These are phyloP conservation scores for Ailanthus altissimus DNA, from an alignment of 345 rosid species.

Conservation along the genomic window DNA sequence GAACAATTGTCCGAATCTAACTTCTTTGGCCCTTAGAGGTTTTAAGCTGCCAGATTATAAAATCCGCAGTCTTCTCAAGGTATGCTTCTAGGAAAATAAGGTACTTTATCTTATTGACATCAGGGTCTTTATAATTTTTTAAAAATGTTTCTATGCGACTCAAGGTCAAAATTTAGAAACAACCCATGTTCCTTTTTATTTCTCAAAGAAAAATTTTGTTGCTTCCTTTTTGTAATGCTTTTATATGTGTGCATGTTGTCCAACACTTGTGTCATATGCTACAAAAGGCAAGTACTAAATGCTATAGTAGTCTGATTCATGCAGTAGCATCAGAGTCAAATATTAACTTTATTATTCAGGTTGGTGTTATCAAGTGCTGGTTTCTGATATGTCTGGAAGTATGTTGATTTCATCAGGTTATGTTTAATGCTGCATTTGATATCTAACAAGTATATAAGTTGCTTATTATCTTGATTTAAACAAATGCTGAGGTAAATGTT, in stretches of 20 bases:
- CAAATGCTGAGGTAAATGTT: neutral
- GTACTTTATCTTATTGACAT: conserved; percentile 7
- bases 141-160: neutral
- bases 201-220: neutral
- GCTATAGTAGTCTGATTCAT: neutral
- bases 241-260: neutral
- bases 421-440: neutral
- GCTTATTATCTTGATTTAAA: neutral
- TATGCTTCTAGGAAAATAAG: conserved; percentile 25
- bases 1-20: conserved; percentile 65
- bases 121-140: neutral
- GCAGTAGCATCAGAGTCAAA: neutral
- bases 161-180: neutral
- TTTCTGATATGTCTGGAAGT: conserved; percentile 1
- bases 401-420: conserved; percentile 10
- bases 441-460: neutral
- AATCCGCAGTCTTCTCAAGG: conserved; percentile 68
- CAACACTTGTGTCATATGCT: neutral
- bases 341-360: neutral
- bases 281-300: neutral
- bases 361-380: neutral
- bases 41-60: conserved; percentile 68
- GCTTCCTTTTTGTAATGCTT: neutral
- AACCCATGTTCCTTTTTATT: neutral
- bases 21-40: conserved; percentile 79